These are phyloP conservation scores for Podospora bellae-mahoneyi DNA, from an alignment of 495 filamentous ascomycete species.

Conservation along the genomic window DNA sequence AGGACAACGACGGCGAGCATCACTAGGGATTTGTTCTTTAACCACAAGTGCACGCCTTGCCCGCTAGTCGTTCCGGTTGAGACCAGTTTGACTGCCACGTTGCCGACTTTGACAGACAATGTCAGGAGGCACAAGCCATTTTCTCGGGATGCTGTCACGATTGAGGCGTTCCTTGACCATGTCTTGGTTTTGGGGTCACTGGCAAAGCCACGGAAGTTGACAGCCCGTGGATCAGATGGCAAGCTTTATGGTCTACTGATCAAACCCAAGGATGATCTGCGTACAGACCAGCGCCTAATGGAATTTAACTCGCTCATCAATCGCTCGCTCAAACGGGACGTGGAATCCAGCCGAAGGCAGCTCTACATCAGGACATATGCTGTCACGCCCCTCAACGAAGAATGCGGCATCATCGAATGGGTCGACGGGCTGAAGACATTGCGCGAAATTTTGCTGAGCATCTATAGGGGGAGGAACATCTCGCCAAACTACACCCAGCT, in stretches of 20 bases:
- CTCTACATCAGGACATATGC: conserved; percentile 92
- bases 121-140: conserved; percentile 79
- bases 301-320: conserved; percentile 99
- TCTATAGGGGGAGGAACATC: conserved; percentile 70
- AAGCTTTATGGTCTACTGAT: conserved; percentile 83
- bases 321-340: conserved; percentile 82
- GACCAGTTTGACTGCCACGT: conserved; percentile 71
- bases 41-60: conserved; percentile 76
- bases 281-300: conserved; percentile 97
- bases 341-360: conserved; percentile 78
- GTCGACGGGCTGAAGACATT: conserved; percentile 93
- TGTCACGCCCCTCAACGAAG: conserved; percentile 94
- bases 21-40: conserved; percentile 73
- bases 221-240: conserved; percentile 83
- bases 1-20: conserved; percentile 63
- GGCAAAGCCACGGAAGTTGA: conserved; percentile 88
- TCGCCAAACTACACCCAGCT: conserved; percentile 47
- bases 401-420: conserved; percentile 98
- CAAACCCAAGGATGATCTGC: conserved; percentile 96
- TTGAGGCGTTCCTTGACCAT: conserved; percentile 70
- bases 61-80: conserved; percentile 85
- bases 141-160: conserved; percentile 55
- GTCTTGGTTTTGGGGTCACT: conserved; percentile 87
- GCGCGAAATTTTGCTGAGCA: conserved; percentile 79
- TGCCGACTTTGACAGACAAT: conserved; percentile 71